phyloP scores from a whole-genome alignment of 768 basidiomycete species.

The Leccinum subtestaceum region DNA sequence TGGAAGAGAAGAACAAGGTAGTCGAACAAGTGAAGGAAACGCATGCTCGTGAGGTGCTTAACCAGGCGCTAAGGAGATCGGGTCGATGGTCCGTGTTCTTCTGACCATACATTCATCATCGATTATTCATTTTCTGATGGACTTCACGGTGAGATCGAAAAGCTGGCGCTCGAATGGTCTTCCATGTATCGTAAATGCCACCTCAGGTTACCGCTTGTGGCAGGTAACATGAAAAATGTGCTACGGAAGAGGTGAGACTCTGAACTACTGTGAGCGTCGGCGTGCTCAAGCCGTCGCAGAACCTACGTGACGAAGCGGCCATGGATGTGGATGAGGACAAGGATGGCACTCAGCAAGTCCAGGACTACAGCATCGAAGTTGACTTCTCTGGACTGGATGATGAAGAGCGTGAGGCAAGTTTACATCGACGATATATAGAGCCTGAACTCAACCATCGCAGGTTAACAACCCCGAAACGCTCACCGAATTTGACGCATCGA shows the following conservation, averaged over 20 bases:
- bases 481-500: conserved; percentile 71
- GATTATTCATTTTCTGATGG: conserved; percentile 3
- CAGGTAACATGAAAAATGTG: conserved; percentile 79
- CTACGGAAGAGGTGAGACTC: conserved; percentile 88
- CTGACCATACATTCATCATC: conserved; percentile 21
- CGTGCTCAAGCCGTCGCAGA: conserved; percentile 41
- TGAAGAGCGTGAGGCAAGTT: conserved; percentile 64
- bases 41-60: conserved; percentile 67
- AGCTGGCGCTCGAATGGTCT: conserved; percentile 79
- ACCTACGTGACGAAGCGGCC: conserved; percentile 77
- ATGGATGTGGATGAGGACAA: conserved; percentile 95
- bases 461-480: conserved; percentile 61
- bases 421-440: not conserved
- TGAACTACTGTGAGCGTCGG: not conserved
- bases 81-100: conserved; percentile 54
- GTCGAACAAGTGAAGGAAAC: conserved; percentile 77
- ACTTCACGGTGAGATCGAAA: conserved; percentile 80
- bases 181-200: conserved; percentile 89
- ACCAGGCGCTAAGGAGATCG: conserved; percentile 92
- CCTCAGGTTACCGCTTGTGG: conserved; percentile 71
- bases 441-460: conserved; percentile 29
- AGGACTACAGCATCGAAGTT: conserved; percentile 87
- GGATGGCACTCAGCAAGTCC: conserved; percentile 70
- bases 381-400: conserved; percentile 76
- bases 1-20: conserved; percentile 70